Evolutionary conservation across 1,284 basidiomycete genomes (phyloP).

Genomic region (Rhodotorula mucilaginosa): DNA sequence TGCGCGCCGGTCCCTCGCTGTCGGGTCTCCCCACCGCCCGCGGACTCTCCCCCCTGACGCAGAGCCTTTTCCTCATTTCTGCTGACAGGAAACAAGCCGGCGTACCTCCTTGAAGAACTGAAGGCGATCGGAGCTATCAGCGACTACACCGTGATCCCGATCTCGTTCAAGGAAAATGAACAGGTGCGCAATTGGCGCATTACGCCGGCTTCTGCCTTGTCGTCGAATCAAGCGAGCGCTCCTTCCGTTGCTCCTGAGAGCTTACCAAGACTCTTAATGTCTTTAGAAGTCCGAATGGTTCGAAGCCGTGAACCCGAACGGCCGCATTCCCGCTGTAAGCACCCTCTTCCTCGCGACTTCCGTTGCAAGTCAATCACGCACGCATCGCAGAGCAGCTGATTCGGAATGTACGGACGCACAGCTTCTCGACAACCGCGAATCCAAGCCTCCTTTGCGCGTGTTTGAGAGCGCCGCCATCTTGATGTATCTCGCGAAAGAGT

Average conservation of each 20-base stretch:
- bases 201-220: neutral
- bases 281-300: slow-evolving; percentile 33
- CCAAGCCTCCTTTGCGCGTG: slow-evolving; percentile 17
- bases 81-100: slow-evolving; percentile 13
- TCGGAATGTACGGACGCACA: neutral
- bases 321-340: slow-evolving; percentile 27
- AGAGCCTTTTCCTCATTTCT: no score
- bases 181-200: neutral
- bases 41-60: neutral
- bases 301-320: slow-evolving; percentile 29
- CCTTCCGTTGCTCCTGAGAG: neutral
- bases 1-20: neutral
- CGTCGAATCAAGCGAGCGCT: neutral
- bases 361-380: neutral
- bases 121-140: slow-evolving; percentile 20
- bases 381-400: no score
- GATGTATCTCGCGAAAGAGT: slow-evolving; percentile 24
- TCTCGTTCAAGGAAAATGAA: slow-evolving; percentile 16
- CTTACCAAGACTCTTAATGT: slow-evolving; percentile 9
- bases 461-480: slow-evolving; percentile 30
- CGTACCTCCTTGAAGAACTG: slow-evolving; percentile 31
- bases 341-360: neutral
- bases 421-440: slow-evolving; percentile 13
- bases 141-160: slow-evolving; percentile 16
- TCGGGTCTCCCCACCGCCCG: neutral